Evolutionary conservation across 306 rosid species (phyloP).

Genomic region (Cotoneaster glaucophyllus): DNA sequence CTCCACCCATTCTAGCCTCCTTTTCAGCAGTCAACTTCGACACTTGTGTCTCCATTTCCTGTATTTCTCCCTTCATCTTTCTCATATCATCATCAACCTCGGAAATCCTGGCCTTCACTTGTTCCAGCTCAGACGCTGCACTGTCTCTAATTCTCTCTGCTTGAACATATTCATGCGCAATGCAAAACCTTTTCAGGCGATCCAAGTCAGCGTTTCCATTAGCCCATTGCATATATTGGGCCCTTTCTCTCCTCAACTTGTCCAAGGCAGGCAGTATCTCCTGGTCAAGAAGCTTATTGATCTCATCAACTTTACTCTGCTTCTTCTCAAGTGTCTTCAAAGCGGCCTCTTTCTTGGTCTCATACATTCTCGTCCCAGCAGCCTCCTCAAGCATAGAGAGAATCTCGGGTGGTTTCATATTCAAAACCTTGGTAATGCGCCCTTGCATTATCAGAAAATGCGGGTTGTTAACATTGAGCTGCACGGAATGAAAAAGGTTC

Average conservation of each 20-base stretch:
- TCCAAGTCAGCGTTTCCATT: conserved; percentile 94
- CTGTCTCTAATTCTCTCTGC: conserved; percentile 69
- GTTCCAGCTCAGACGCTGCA: conserved; percentile 67
- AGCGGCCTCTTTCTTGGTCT: conserved; percentile 93
- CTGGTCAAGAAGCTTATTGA: conserved; percentile 89
- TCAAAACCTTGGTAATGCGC: conserved; percentile 91
- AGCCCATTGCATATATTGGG: conserved; percentile 97
- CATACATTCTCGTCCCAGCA: conserved; percentile 98
- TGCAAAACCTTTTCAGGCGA: conserved; percentile 76
- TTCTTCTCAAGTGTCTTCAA: conserved; percentile 98
- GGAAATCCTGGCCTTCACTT: conserved; percentile 58
- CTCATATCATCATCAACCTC: conserved; percentile 51
- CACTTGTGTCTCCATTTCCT: conserved; percentile 70
- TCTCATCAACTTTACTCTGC: conserved; percentile 95
- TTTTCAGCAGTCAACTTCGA: conserved; percentile 63
- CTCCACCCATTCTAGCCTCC: conserved; percentile 92
- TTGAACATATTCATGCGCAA: conserved; percentile 74
- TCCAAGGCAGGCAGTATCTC: conserved; percentile 97
- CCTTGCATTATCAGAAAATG: conserved; percentile 99
- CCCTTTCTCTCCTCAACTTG: conserved; percentile 88
- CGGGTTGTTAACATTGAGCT: conserved; percentile 92
- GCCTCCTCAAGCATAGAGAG: conserved; percentile 99
- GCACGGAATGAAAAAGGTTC: conserved; percentile 95
- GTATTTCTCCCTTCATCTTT: conserved; percentile 40
- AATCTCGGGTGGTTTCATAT: conserved; percentile 96